Conservation (phyloP, 2,329 filamentous ascomycete genomes). For the Fusarium liriodendri region DNA sequence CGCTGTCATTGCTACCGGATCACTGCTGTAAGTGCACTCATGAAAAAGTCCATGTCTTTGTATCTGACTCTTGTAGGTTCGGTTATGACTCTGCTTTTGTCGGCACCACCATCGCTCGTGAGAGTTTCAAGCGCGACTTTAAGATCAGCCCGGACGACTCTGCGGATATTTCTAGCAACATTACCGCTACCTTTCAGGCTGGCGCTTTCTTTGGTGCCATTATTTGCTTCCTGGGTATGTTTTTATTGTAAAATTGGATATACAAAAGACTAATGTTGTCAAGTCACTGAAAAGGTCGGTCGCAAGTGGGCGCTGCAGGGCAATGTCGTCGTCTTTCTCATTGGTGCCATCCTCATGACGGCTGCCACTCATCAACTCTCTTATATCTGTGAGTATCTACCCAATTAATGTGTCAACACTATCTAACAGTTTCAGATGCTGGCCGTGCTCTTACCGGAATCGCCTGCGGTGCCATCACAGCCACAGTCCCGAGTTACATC, state of each 20-base stretch:
- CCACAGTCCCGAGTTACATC: slow-evolving; percentile 72
- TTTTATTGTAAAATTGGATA: not conserved
- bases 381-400: slow-evolving; percentile 52
- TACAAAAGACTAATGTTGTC: not conserved
- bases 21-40: slow-evolving; percentile 49
- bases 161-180: slow-evolving; percentile 53
- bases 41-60: not conserved
- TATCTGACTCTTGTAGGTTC: slow-evolving; percentile 50
- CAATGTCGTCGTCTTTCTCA: slow-evolving; percentile 56
- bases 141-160: slow-evolving; percentile 44
- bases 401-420: accelerated
- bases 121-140: slow-evolving; percentile 59
- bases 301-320: slow-evolving; percentile 62
- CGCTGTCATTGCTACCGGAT: slow-evolving; percentile 61
- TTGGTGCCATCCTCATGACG: slow-evolving; percentile 58
- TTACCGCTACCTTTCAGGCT: slow-evolving; percentile 61
- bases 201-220: slow-evolving; percentile 66
- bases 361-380: slow-evolving; percentile 54
- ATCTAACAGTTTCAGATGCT: slow-evolving; percentile 56
- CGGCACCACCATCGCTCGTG: slow-evolving; percentile 63
- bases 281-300: slow-evolving; percentile 60
- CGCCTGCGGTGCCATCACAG: slow-evolving; percentile 67
- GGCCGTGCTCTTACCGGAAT: slow-evolving; percentile 68
- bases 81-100: slow-evolving; percentile 67
- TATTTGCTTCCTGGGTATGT: slow-evolving; percentile 55